Base-by-base conservation (phyloP, 306 rosid genomes). In the Trifolium repens region DNA sequence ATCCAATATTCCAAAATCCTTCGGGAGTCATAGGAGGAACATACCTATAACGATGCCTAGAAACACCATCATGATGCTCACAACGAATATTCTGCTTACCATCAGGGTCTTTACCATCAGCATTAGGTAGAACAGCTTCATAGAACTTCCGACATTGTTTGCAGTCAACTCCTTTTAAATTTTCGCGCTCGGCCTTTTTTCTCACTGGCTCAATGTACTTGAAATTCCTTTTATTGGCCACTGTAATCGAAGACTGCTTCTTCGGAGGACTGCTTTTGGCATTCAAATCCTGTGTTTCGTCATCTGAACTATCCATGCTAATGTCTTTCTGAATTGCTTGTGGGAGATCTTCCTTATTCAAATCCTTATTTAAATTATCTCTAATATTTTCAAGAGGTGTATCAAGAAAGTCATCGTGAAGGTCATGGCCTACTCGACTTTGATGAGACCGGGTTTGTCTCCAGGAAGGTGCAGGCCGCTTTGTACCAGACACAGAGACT, bases 1-100 rank as follows among this genome's bases (percentile, higher is more conserved):
- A 94, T 67, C 96, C 99, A 82, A 94, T 91, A 70, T 94, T 94
- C 96, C 99, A 94, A 86, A 90, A 94, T 78, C 99, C 99, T 86
- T 94, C 99, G 0, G 99, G 99, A 69, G 99, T 94, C 89, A 90
- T 32, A 67, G 96, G 96, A 44, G 99, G 97, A 84, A 72, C 91
- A 85, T 92, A 90, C 91, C 84, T 87, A 75, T 94, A 92, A 52
- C 96, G 90, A 83, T 92, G 96, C 85, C 97, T 89, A 62, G 97
- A 94, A 89, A 90, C 97, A 78, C 99, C 99, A 73, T 94, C 96
- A 80, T 79, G 96, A 77, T 92, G 97, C 64, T 94, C 99, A 75
- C 97, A 91, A 12, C 99, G 91, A 40, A 89, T 72, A 62, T 67
- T 77, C 40, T 72, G 86, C 77, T 85, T 85, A 72, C 71, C 72